Percentiles rank a stretch among this genome's conserved stretches.
These are phyloP conservation scores for Coemansia sp. DNA, from an alignment of 192 early-diverging fungal genomes.

Conservation along the genomic window DNA sequence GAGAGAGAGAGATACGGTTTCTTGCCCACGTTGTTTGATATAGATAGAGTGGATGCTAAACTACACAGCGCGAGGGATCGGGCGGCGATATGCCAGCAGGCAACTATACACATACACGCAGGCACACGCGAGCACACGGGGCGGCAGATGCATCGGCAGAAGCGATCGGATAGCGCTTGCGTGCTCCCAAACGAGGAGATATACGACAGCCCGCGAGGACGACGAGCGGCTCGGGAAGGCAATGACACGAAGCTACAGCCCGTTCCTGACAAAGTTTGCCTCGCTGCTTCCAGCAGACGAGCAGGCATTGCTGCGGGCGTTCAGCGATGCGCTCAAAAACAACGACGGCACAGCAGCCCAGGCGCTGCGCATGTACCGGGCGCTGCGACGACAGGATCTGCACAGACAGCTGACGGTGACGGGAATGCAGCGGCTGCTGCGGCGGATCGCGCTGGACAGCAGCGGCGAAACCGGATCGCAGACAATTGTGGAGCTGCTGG, in stretches of 20 bases:
- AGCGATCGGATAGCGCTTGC: too few species aligned
- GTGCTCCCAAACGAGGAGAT: not conserved
- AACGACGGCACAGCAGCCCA: slow-evolving; percentile 8
- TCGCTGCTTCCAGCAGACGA: slow-evolving; percentile 30
- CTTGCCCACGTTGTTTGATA: too few species aligned
- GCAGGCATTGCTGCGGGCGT: slow-evolving; percentile 23
- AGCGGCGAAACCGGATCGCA: slow-evolving; percentile 15
- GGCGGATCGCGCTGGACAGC: slow-evolving; percentile 22
- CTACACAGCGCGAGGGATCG: too few species aligned
- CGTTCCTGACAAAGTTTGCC: slow-evolving; percentile 39
- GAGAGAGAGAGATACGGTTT: too few species aligned
- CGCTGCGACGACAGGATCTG: slow-evolving; percentile 17
- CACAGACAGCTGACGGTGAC: slow-evolving; percentile 35
- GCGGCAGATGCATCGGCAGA: too few species aligned
- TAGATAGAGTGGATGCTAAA: too few species aligned
- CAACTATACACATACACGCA: too few species aligned
- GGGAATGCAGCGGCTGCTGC: slow-evolving; percentile 36
- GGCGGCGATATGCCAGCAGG: too few species aligned
- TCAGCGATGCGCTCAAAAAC: slow-evolving; percentile 23
- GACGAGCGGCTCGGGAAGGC: slow-evolving; percentile 16
- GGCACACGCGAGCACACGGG: too few species aligned
- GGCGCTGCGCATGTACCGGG: slow-evolving; percentile 15
- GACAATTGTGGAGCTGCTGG: slow-evolving; percentile 25
- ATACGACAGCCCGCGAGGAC: not conserved
- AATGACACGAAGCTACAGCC: slow-evolving; percentile 25